Base-by-base conservation (phyloP, 805 yeast genomes). In the Candida dajiaensis region DNA sequence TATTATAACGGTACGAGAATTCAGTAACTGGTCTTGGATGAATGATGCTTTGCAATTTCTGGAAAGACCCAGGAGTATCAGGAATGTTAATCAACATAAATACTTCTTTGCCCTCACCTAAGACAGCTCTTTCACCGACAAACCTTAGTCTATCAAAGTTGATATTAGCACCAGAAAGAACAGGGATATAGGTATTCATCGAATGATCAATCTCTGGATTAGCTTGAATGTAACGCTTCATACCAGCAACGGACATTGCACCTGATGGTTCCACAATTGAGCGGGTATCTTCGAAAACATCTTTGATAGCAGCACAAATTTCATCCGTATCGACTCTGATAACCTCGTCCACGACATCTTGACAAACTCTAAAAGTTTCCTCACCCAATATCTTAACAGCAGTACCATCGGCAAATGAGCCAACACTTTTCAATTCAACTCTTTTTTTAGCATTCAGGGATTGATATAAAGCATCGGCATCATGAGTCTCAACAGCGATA, bases 71-170 rank as follows among this genome's bases (percentile, higher is more conserved):
- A 18, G 97, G 96, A 40, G 72, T 68, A 65, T 94, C 99, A 21
- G 98, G 97, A 53, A 94, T 89, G 39, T 89, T 83, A 16, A 90
- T 89, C 41, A 86, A 79, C 74, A 94, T 73, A 59, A 95, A 92
- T 7, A 89, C 96, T 70, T 94, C 99, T 56, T 84, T 87, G 46
- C 98, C 99, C 65, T 92, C 98, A 69, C 99, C 99, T n/a, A 94
- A 75, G 43, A 88, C 95, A 13, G 99, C 97, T 67, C 99, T 83
- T 67, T 94, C 99, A 48, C 96, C 80, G 19, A 94, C 97, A 66
- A 94, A 94, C 64, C 99, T 77, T 58, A 94, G 74, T 58, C 99
- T 78, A 67, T 92, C 99, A 63, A 94, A 94, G 70, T 95, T 92
- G 96, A 94, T 90, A 68, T 94, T 94, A 31, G 99, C 99, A 49